Conservation (phyloP, 352 stramenopile species). For the Lagenidium giganteum region DNA sequence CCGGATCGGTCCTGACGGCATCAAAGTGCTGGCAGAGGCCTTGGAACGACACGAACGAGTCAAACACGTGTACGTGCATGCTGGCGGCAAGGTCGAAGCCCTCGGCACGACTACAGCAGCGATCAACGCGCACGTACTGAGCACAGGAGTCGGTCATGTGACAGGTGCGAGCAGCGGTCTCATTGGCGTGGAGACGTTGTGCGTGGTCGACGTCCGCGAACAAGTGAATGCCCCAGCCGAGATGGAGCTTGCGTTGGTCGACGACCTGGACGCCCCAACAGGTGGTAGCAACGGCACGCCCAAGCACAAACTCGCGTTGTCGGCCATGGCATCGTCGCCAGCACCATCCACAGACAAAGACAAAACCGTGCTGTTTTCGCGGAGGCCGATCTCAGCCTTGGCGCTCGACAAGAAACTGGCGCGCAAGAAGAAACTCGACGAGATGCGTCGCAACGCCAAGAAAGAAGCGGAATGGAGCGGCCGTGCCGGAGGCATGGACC, state of each 20-base stretch:
- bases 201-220: slow-evolving; percentile 92
- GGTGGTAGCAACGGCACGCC: background rate
- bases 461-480: slow-evolving; percentile 81
- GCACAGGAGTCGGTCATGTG: slow-evolving; percentile 18
- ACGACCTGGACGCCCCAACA: slow-evolving; percentile 5
- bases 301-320: too few species aligned
- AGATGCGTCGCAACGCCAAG: slow-evolving; percentile 38
- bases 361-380: slow-evolving; percentile 57
- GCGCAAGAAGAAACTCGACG: slow-evolving; percentile 62
- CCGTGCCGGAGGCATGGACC: slow-evolving; percentile 63
- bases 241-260: slow-evolving; percentile 6
- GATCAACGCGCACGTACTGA: slow-evolving; percentile 49
- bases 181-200: slow-evolving; percentile 91
- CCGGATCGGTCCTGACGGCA: slow-evolving; percentile 85
- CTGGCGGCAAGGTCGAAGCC: slow-evolving; percentile 93
- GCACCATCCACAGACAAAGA: slow-evolving; percentile 35
- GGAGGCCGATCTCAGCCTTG: slow-evolving; percentile 45
- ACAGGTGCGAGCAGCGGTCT: slow-evolving; percentile 21
- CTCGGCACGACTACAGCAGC: slow-evolving; percentile 65
- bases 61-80: slow-evolving; percentile 96
- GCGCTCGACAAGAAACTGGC: slow-evolving; percentile 69
- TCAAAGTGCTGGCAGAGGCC: slow-evolving; percentile 92
- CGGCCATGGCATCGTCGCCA: slow-evolving; percentile 16
- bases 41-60: slow-evolving; percentile 90
- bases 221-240: slow-evolving; percentile 29